Percentiles rank a stretch among this genome's conserved stretches.
These are phyloP conservation scores for Xylariaceae sp. DNA, from an alignment of 2,329 filamentous ascomycete genomes.

Conservation along the genomic window DNA sequence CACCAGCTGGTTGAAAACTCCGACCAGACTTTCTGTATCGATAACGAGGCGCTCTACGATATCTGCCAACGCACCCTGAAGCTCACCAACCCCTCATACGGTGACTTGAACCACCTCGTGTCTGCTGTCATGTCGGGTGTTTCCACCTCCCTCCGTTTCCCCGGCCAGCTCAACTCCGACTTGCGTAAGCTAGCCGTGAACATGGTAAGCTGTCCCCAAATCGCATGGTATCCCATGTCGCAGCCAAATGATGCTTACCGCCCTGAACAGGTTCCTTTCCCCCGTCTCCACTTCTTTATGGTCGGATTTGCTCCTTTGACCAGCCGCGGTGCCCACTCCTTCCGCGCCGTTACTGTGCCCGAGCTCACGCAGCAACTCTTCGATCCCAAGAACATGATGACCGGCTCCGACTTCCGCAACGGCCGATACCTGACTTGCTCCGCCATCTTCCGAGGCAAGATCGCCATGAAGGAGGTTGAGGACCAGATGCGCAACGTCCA, in stretches of 20 bases:
- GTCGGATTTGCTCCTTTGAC: constrained; percentile 98
- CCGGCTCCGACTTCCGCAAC: constrained; percentile 98
- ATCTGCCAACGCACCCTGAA: constrained; percentile 99
- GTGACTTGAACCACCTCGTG: constrained; percentile 98
- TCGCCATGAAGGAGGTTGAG: constrained; percentile 99
- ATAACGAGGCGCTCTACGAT: constrained; percentile 99
- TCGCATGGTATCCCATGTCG: not conserved
- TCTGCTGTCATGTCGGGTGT: constrained; percentile 99
- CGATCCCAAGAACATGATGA: constrained; percentile 99
- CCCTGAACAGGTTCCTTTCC: constrained; percentile 89
- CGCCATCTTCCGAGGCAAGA: constrained; percentile 98
- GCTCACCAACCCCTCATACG: constrained; percentile 97
- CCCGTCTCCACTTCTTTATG: constrained; percentile 99
- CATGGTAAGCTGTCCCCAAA: constrained; percentile 55
- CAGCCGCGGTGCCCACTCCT: constrained; percentile 83
- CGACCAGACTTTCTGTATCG: constrained; percentile 99
- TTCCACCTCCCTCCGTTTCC: constrained; percentile 98
- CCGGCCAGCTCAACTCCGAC: constrained; percentile 99
- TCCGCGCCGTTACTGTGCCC: constrained; percentile 94
- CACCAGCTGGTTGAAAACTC: constrained; percentile 99
- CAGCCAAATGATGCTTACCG: constrained; percentile 29
- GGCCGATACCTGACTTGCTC: constrained; percentile 99
- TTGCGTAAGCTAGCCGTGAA: constrained; percentile 99
- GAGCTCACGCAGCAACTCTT: constrained; percentile 99
- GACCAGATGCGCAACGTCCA: constrained; percentile 99